Conservation (phyloP, 2,329 filamentous ascomycete species). For the Graphium sp. region DNA sequence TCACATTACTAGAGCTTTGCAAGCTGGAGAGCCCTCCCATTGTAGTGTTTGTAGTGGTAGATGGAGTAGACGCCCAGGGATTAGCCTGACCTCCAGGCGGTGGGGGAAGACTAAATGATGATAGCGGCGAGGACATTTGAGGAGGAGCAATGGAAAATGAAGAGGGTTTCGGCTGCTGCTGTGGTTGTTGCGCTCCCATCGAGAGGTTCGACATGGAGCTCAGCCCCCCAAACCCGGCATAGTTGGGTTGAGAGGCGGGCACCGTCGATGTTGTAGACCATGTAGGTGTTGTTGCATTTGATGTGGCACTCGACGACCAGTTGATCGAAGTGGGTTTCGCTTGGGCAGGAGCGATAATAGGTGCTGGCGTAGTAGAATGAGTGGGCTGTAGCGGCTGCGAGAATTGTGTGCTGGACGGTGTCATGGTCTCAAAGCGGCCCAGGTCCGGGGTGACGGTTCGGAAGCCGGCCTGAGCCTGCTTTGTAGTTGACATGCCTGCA, state of each 20-base stretch:
- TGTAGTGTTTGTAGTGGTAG: conserved; percentile 14
- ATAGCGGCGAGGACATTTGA: no score
- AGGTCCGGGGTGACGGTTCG: conserved; percentile 44
- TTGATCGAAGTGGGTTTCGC: conserved; percentile 22
- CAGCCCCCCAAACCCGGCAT: background rate
- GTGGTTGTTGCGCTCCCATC: no score
- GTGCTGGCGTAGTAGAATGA: conserved; percentile 8
- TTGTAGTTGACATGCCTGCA: conserved; percentile 7
- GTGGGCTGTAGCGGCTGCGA: conserved; percentile 40
- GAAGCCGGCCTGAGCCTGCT: conserved; percentile 21
- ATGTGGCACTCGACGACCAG: conserved; percentile 27
- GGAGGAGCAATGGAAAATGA: no score
- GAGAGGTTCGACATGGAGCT: no score
- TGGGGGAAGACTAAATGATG: no score
- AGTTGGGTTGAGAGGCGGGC: background rate
- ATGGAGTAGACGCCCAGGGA: conserved; percentile 26
- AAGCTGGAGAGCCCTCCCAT: no score
- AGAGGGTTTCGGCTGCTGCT: no score
- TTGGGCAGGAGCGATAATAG: conserved; percentile 10
- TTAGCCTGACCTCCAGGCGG: no score
- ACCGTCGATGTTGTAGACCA: background rate
- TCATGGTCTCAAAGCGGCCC: conserved; percentile 33
- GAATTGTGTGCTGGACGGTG: conserved; percentile 43
- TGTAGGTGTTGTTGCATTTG: conserved; percentile 12
- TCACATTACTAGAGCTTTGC: no score